Evolutionary conservation across 208 protist species (phyloP).

Genomic region (Trichomonas vaginalis): DNA sequence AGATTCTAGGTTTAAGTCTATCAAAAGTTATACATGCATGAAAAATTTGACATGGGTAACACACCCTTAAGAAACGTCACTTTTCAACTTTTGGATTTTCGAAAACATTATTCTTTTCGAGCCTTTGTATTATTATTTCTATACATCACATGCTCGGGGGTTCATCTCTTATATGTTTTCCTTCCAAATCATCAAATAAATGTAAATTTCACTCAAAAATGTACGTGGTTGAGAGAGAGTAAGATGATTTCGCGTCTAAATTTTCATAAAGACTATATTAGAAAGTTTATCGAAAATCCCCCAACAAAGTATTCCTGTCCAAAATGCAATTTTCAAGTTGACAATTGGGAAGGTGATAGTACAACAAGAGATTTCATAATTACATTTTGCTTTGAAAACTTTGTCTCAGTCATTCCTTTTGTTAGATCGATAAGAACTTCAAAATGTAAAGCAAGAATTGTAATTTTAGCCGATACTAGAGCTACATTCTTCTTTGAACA

Average conservation of each 20-base stretch:
- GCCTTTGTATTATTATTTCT: no score
- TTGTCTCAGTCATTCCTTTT: background rate
- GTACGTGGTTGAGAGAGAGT: background rate
- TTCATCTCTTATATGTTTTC: background rate
- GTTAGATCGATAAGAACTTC: background rate
- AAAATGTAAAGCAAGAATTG: background rate
- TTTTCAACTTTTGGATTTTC: no score
- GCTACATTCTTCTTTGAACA: background rate
- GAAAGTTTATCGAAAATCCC: background rate
- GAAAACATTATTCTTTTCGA: no score
- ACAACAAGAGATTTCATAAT: background rate
- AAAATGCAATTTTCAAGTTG: background rate
- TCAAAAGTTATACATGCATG: no score
- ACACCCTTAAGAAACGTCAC: no score
- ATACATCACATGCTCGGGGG: no score
- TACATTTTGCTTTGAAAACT: background rate
- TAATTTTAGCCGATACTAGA: background rate
- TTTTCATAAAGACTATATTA: background rate
- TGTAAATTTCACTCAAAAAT: background rate
- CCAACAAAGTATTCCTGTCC: background rate
- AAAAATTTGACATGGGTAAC: no score
- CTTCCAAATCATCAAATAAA: background rate
- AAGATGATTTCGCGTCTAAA: background rate
- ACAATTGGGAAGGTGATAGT: background rate
- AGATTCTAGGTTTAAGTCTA: no score